These are phyloP conservation scores for Aspergillus felis DNA, from an alignment of 2,329 filamentous ascomycete species.

Conservation along the genomic window DNA sequence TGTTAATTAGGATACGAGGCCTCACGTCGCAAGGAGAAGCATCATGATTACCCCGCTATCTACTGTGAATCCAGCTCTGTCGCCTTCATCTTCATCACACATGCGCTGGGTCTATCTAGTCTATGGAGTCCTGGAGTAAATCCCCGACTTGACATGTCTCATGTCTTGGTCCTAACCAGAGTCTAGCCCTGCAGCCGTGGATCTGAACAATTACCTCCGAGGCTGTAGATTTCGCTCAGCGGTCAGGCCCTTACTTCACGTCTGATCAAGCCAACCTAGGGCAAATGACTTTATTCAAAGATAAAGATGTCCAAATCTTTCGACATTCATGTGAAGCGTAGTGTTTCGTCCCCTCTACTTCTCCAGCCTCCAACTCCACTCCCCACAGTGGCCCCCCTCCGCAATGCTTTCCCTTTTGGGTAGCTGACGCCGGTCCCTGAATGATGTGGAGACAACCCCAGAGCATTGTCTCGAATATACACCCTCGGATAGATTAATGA, in stretches of 20 bases:
- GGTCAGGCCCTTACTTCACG: not conserved
- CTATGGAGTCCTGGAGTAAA: not conserved
- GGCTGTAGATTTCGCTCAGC: not conserved
- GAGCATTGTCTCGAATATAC: not conserved
- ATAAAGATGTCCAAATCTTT: not conserved
- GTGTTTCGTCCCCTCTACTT: not conserved
- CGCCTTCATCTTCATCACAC: not conserved
- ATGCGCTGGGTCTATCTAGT: not conserved
- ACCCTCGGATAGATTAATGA: not conserved
- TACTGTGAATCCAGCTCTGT: not conserved
- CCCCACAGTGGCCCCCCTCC: not conserved
- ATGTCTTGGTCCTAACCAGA: not conserved
- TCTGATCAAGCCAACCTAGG: not conserved
- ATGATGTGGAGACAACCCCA: not conserved
- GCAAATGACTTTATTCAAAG: not conserved
- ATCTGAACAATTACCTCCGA: not conserved
- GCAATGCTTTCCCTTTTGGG: not conserved
- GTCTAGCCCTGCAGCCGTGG: not conserved
- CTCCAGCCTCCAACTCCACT: not conserved
- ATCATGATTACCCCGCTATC: not conserved
- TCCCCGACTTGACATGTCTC: not conserved
- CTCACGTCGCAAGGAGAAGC: not conserved
- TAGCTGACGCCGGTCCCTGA: not conserved
- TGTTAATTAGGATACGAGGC: not conserved
- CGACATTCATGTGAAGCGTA: not conserved